Conservation (phyloP, 2,329 filamentous ascomycete genomes). For the Fusarium cicatricum region DNA sequence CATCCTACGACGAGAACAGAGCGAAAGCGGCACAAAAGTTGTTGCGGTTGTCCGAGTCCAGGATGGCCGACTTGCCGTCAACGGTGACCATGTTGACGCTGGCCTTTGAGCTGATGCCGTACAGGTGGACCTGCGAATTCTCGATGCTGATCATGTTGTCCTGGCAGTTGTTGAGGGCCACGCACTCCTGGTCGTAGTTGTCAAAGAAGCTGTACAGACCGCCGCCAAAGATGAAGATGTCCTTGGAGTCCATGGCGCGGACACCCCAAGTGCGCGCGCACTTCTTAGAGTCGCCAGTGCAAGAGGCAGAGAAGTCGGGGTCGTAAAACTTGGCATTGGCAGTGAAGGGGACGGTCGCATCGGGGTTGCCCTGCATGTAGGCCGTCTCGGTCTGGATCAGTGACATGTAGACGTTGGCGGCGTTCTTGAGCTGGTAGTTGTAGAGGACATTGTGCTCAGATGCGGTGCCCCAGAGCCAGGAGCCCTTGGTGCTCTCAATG, state of each 20-base stretch:
- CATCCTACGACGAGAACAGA: slow-evolving; percentile 34
- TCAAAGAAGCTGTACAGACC: slow-evolving; percentile 86
- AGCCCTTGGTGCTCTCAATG: slow-evolving; percentile 76
- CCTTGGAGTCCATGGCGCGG: slow-evolving; percentile 71
- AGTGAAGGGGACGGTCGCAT: slow-evolving; percentile 71
- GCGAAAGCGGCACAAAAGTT: slow-evolving; percentile 71
- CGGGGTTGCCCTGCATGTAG: slow-evolving; percentile 85
- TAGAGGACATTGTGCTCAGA: slow-evolving; percentile 73
- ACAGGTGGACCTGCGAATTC: slow-evolving; percentile 70
- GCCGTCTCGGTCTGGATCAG: slow-evolving; percentile 91
- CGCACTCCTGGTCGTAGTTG: slow-evolving; percentile 78
- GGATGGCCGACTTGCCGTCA: slow-evolving; percentile 61
- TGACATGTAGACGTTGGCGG: slow-evolving; percentile 81
- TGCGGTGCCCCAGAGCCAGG: slow-evolving; percentile 84
- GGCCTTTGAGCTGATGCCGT: slow-evolving; percentile 78
- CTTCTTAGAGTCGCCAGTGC: slow-evolving; percentile 56
- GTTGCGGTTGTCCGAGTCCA: slow-evolving; percentile 70
- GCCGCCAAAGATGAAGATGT: slow-evolving; percentile 75
- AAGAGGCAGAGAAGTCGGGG: slow-evolving; percentile 67
- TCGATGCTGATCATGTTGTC: slow-evolving; percentile 80
- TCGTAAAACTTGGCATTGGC: slow-evolving; percentile 67
- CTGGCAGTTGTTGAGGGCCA: slow-evolving; percentile 74
- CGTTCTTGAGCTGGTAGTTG: slow-evolving; percentile 86
- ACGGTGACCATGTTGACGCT: slow-evolving; percentile 76
- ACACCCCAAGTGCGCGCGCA: slow-evolving; percentile 83